Evolutionary conservation across 2,329 filamentous ascomycete species (phyloP).

Genomic region (Aureobasidium sp.): DNA sequence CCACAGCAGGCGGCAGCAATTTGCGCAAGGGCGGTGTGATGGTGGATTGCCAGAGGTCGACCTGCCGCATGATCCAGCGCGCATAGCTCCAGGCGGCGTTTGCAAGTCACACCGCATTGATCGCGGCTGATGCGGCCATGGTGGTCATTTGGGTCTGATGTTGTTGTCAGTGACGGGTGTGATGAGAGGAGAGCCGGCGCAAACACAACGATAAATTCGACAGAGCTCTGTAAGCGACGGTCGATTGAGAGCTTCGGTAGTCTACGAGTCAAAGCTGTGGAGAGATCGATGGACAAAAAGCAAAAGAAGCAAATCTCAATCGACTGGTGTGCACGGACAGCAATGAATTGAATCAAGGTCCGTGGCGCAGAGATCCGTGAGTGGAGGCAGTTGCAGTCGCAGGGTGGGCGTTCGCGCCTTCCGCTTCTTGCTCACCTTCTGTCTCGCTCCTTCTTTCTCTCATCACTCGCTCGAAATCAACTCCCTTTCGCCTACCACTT

Average conservation of each 20-base stretch:
- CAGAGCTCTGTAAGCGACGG: not conserved
- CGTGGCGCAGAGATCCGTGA: not conserved
- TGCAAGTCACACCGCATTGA: conserved; percentile 7
- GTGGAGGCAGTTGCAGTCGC: not conserved
- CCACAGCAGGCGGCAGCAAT: not conserved
- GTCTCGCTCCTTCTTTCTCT: not conserved
- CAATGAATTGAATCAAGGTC: not conserved
- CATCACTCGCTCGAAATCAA: not conserved
- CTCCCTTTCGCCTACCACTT: not conserved
- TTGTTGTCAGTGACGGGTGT: not conserved
- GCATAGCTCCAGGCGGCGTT: not conserved
- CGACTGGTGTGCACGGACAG: not conserved
- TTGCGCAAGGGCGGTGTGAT: conserved; percentile 11
- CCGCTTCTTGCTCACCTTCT: not conserved
- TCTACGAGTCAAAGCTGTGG: conserved; percentile 7
- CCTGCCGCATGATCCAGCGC: not conserved
- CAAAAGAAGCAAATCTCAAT: conserved; percentile 5
- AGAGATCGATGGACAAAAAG: conserved; percentile 3
- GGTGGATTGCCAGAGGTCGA: not conserved
- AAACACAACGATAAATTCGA: not conserved
- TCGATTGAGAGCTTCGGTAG: not conserved
- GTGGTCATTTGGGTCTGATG: not conserved
- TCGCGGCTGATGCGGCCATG: not conserved
- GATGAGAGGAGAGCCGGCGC: conserved; percentile 2
- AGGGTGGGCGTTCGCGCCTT: conserved; percentile 7